Conservation (phyloP, 176 grass and related monocot genomes). For the Rhynchospora breviuscula region DNA sequence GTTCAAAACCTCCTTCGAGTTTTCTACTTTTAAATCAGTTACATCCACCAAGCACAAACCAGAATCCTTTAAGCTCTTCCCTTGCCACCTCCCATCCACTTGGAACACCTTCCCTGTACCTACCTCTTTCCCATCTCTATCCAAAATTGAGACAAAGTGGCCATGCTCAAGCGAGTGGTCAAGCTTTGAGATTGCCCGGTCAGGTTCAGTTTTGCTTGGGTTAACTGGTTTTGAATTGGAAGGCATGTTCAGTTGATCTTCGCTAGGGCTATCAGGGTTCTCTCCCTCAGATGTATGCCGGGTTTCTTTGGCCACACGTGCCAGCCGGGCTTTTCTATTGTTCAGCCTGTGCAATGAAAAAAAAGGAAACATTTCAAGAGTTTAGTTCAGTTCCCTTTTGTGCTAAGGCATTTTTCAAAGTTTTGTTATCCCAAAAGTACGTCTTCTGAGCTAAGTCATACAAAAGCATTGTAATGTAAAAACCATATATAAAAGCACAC, state of each 20-base stretch:
- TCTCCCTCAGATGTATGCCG: constrained; percentile 57
- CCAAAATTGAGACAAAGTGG: constrained; percentile 38
- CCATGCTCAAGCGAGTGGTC: constrained; percentile 49
- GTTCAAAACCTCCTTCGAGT: constrained; percentile 64
- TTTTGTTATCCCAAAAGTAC: neutral
- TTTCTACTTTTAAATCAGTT: constrained; percentile 61
- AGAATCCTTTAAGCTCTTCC: constrained; percentile 35
- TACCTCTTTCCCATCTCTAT: constrained; percentile 54
- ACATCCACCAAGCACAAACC: constrained; percentile 44
- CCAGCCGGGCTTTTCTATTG: constrained; percentile 88
- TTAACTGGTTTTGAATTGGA: constrained; percentile 47
- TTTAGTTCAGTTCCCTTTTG: neutral
- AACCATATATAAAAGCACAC: neutral
- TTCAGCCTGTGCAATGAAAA: constrained; percentile 53
- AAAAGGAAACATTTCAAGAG: constrained; percentile 1
- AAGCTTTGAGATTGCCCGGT: constrained; percentile 36
- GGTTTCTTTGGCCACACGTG: constrained; percentile 68
- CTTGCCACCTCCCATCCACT: constrained; percentile 39
- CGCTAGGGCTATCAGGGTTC: constrained; percentile 55
- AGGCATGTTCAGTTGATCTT: constrained; percentile 40
- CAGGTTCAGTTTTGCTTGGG: constrained; percentile 46
- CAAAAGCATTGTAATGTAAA: neutral
- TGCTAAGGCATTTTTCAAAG: neutral
- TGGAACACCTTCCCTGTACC: constrained; percentile 63
- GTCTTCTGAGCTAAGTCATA: neutral